Conservation (phyloP, 202 grass and related monocot species). For the Elaeis oleifera region DNA sequence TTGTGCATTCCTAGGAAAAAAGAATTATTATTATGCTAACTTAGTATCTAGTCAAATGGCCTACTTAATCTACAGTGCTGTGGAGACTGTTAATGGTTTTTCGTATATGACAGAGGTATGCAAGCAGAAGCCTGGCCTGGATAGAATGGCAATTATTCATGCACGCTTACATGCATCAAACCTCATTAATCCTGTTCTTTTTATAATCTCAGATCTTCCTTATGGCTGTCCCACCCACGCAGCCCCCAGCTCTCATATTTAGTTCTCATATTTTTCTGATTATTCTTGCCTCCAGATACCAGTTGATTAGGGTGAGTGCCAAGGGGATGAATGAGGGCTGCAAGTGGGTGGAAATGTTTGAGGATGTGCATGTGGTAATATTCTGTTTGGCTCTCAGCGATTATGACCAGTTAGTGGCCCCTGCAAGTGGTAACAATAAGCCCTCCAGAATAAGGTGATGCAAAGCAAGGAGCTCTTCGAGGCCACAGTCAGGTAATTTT, state of each 20-base stretch:
- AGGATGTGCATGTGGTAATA: constrained; percentile 78
- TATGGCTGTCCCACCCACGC: neutral
- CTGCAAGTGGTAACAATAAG: constrained; percentile 30
- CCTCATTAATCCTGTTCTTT: too few relatives aligned
- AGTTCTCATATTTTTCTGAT: constrained; percentile 11
- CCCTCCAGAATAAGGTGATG: constrained; percentile 74
- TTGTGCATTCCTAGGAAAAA: too few relatives aligned
- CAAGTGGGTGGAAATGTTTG: constrained; percentile 99
- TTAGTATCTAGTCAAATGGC: too few relatives aligned
- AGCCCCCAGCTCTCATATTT: neutral
- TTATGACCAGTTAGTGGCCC: constrained; percentile 53
- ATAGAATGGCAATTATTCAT: too few relatives aligned
- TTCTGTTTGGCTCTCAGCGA: constrained; percentile 78
- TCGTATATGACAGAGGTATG: too few relatives aligned
- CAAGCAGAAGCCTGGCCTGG: too few relatives aligned
- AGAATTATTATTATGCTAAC: too few relatives aligned
- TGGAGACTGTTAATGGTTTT: too few relatives aligned
- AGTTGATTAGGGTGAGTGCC: constrained; percentile 72
- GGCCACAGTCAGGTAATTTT: constrained; percentile 62
- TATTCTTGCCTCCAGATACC: constrained; percentile 40
- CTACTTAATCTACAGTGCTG: too few relatives aligned
- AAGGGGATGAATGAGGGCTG: constrained; percentile 86
- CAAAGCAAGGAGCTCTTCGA: constrained; percentile 89
- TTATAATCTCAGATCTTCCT: neutral
- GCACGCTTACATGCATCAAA: too few relatives aligned